Percentiles rank a stretch among this genome's conserved stretches.
Evolutionary conservation across 2,329 filamentous ascomycete genomes (phyloP).

Genomic region (Hypoxylon rubiginosum): DNA sequence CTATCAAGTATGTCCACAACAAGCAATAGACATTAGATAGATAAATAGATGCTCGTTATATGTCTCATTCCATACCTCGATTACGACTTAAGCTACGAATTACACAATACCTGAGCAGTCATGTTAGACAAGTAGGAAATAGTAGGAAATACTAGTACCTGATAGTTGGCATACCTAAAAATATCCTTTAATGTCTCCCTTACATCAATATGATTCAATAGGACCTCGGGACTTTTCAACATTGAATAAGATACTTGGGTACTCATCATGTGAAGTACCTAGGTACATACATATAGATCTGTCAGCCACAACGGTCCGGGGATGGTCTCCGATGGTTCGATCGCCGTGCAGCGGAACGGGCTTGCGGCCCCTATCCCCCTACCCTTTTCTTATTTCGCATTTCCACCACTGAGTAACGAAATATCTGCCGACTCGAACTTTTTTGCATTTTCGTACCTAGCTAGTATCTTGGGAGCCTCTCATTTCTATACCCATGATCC

Average conservation of each 20-base stretch:
- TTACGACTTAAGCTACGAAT: background rate
- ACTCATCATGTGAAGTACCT: background rate
- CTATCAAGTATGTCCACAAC: background rate
- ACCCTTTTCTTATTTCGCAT: background rate
- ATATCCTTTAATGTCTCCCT: background rate
- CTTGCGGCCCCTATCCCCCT: slow-evolving; percentile 6
- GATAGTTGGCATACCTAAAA: background rate
- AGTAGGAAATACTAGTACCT: background rate
- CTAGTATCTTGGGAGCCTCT: background rate
- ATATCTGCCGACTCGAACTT: slow-evolving; percentile 21
- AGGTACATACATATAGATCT: slow-evolving; percentile 12
- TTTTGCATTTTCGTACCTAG: slow-evolving; percentile 21
- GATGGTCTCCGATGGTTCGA: slow-evolving; percentile 35
- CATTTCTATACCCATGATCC: slow-evolving; percentile 30
- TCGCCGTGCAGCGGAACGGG: slow-evolving; percentile 28
- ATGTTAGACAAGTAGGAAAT: background rate
- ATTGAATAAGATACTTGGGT: background rate
- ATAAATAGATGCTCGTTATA: background rate
- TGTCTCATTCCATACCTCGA: background rate
- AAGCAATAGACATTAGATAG: background rate
- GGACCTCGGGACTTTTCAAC: background rate
- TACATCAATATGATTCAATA: background rate
- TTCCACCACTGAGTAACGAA: slow-evolving; percentile 35
- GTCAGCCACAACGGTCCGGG: slow-evolving; percentile 22
- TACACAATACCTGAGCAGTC: background rate